phyloP scores from a whole-genome alignment of 306 rosid species.

The Alnus rubra region DNA sequence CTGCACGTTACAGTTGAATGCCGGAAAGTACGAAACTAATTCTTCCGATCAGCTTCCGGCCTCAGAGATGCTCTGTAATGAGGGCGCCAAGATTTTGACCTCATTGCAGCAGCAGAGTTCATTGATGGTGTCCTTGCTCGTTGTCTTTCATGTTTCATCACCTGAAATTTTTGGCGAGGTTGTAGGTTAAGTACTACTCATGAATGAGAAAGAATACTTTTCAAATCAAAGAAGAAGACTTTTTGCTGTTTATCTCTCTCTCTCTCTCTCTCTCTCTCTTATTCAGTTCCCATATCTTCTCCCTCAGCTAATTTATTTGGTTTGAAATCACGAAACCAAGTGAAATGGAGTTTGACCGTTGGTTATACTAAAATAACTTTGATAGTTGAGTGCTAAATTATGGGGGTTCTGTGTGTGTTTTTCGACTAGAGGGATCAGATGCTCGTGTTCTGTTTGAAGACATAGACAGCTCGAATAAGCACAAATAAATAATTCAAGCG shows the following conservation, averaged over 20 bases:
- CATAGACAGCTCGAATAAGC: not conserved
- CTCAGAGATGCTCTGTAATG: slow-evolving; percentile 88
- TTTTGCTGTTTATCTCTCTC: not conserved
- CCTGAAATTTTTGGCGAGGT: slow-evolving; percentile 48
- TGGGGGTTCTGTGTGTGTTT: not conserved
- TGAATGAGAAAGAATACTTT: not conserved
- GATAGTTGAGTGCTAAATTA: not conserved
- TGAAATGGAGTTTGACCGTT: not conserved
- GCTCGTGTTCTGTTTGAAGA: not conserved
- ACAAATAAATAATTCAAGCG: slow-evolving; percentile 3
- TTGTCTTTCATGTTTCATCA: slow-evolving; percentile 56
- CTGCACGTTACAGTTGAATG: slow-evolving; percentile 17
- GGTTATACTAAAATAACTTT: not conserved
- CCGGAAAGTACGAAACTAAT: slow-evolving; percentile 5
- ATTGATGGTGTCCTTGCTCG: slow-evolving; percentile 43
- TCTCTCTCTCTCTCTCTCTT: no score
- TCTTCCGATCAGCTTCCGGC: slow-evolving; percentile 44
- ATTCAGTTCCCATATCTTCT: not conserved
- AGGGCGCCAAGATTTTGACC: slow-evolving; percentile 83
- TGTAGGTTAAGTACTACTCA: not conserved
- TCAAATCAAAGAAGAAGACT: not conserved
- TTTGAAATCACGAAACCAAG: not conserved
- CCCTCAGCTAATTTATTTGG: not conserved
- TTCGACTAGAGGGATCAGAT: not conserved
- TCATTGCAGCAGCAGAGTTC: slow-evolving; percentile 48